phyloP scores from a whole-genome alignment of 192 early-diverging fungal genomes.

The Gamsiella multidivaricata region DNA sequence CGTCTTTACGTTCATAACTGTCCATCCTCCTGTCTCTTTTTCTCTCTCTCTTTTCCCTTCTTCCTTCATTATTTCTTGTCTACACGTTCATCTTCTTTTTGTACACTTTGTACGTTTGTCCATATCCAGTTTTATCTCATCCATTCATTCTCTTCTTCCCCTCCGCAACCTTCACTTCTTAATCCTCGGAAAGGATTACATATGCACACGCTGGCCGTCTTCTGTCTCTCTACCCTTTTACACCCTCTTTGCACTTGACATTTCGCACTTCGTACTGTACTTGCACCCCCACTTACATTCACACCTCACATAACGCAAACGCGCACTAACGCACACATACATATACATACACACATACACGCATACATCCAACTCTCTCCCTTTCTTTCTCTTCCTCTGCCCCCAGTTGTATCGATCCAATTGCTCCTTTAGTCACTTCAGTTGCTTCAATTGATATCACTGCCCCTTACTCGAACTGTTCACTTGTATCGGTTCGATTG shows the following conservation, averaged over 20 bases:
- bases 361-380: not conserved
- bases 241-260: too few species aligned
- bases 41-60: not conserved
- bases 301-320: too few species aligned
- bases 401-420: too few species aligned
- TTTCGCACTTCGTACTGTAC: not conserved
- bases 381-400: not conserved
- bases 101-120: too few species aligned
- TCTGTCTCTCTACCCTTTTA: too few species aligned
- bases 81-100: not conserved
- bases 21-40: not conserved
- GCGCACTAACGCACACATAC: conserved; percentile 4
- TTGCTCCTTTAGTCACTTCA: too few species aligned
- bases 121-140: not conserved
- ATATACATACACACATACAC: not conserved
- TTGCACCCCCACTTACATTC: not conserved
- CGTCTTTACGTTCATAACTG: too few species aligned
- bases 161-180: not conserved
- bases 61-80: not conserved
- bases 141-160: not conserved
- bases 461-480: too few species aligned
- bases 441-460: too few species aligned
- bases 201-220: too few species aligned
- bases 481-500: not conserved
- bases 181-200: too few species aligned